These are phyloP conservation scores for Mimosa pudica DNA, from an alignment of 306 rosid genomes.

Conservation along the genomic window DNA sequence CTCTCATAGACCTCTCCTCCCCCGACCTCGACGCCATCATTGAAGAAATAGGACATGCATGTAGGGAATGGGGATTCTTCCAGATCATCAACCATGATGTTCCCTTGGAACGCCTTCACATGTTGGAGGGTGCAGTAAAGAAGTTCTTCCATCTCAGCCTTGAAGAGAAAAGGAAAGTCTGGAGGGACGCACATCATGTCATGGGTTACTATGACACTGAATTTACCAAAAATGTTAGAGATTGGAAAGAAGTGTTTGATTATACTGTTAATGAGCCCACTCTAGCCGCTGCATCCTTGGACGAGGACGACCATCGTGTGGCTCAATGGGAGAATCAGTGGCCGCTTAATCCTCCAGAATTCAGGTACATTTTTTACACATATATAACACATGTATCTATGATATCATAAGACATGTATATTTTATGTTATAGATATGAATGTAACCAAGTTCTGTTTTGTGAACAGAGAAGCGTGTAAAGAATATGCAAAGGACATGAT, in stretches of 20 bases:
- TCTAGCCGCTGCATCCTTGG: conserved; percentile 30
- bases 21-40: not conserved
- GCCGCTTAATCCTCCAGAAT: conserved; percentile 56
- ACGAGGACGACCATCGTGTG: not conserved
- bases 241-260: conserved; percentile 68
- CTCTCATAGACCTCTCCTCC: conserved; percentile 57
- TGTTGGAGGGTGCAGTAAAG: not conserved
- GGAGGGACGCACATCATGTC: not conserved
- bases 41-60: conserved; percentile 32
- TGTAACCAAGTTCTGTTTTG: too few relatives aligned
- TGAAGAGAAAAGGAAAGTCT: not conserved
- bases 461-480: conserved; percentile 54
- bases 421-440: too few relatives aligned
- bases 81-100: not conserved
- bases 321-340: conserved; percentile 47
- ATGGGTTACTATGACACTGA: conserved; percentile 48
- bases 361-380: conserved; percentile 44
- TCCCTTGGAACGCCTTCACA: not conserved
- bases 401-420: too few relatives aligned
- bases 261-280: conserved; percentile 37
- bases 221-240: conserved; percentile 55
- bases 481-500: conserved; percentile 62
- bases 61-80: conserved; percentile 45
- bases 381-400: too few relatives aligned
- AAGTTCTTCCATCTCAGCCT: not conserved